Conservation (phyloP, 768 basidiomycete species). For the Termitomyces sp. region DNA sequence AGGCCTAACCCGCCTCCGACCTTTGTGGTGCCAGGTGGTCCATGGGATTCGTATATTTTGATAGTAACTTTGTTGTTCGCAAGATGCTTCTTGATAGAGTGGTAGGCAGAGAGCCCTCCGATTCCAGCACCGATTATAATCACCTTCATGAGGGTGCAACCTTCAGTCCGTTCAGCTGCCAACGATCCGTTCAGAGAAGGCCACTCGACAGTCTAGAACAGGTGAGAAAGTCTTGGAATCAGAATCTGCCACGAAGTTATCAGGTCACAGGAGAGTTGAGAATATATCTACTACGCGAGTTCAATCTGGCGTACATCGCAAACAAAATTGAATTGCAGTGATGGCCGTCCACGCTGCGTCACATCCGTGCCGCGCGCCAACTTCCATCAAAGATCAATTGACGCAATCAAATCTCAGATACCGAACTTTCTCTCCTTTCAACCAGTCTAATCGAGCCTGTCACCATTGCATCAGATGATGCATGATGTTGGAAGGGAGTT, state of each 20-base stretch:
- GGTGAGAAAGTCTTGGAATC: background rate
- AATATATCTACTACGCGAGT: background rate
- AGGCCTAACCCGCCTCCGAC: slow-evolving; percentile 32
- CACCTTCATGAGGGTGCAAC: slow-evolving; percentile 19
- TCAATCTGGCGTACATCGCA: too few species aligned
- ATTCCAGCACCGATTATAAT: slow-evolving; percentile 30
- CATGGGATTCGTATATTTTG: slow-evolving; percentile 26
- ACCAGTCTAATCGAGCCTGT: too few species aligned
- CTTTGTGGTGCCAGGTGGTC: slow-evolving; percentile 20
- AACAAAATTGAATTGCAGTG: background rate
- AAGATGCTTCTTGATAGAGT: slow-evolving; percentile 28
- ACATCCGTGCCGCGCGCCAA: background rate
- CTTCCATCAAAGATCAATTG: background rate
- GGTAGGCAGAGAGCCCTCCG: slow-evolving; percentile 26
- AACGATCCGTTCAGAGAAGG: background rate
- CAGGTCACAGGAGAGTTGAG: background rate
- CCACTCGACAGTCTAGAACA: slow-evolving; percentile 1
- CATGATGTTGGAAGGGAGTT: too few species aligned
- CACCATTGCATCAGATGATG: too few species aligned
- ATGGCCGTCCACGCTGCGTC: background rate
- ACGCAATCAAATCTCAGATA: too few species aligned
- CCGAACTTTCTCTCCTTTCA: too few species aligned
- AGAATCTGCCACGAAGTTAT: background rate
- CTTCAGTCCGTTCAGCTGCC: background rate
- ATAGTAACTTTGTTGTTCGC: slow-evolving; percentile 10